These are phyloP conservation scores for Parafenestella ontariensis DNA, from an alignment of 2,329 filamentous ascomycete species.

Conservation along the genomic window DNA sequence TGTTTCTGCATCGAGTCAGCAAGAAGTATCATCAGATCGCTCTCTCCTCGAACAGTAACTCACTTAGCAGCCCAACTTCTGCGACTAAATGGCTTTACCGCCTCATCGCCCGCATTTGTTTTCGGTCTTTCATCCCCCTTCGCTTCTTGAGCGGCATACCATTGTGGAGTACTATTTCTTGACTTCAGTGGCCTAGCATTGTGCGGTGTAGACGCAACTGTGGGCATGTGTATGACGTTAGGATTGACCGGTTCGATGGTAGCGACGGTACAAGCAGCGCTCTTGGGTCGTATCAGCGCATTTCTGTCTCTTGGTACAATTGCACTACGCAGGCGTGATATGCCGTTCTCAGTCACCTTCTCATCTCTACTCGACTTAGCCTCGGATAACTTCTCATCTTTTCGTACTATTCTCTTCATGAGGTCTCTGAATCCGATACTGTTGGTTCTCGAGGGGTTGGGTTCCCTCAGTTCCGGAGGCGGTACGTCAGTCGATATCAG, in stretches of 20 bases:
- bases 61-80: conserved; percentile 33
- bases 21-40: not conserved
- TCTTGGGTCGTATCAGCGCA: conserved; percentile 1
- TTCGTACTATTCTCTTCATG: conserved; percentile 37
- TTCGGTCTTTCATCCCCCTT: conserved; percentile 11
- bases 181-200: not conserved
- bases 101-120: conserved; percentile 7
- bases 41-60: conserved; percentile 2
- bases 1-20: conserved; percentile 17
- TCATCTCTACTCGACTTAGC: not conserved
- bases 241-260: not conserved
- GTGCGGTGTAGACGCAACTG: not conserved
- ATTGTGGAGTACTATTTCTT: conserved; percentile 12
- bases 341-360: not conserved
- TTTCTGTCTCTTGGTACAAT: conserved; percentile 11
- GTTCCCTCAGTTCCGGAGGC: conserved; percentile 27
- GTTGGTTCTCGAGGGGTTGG: conserved; percentile 19
- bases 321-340: not conserved
- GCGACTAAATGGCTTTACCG: conserved; percentile 21
- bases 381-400: conserved; percentile 17
- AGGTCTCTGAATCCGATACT: conserved; percentile 35
- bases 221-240: not conserved
- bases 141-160: conserved; percentile 19
- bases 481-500: conserved; percentile 31
- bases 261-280: not conserved